Conservation (phyloP, 2,329 filamentous ascomycete genomes). For the Nemania sp. region DNA sequence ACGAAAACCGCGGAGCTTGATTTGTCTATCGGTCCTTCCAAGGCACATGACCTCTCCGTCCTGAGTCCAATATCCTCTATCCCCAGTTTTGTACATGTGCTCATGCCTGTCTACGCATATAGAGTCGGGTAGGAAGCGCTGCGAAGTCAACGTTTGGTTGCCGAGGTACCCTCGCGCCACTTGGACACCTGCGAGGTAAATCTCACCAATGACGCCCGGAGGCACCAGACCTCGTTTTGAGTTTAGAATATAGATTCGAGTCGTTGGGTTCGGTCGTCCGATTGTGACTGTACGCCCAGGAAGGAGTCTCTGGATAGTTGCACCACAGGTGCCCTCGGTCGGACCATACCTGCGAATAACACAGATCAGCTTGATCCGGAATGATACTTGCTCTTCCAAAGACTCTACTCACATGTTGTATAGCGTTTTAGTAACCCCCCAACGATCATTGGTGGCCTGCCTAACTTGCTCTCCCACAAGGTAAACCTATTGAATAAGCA, state of each 20-base stretch:
- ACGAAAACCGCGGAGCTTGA: constrained; percentile 28
- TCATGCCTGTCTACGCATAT: background rate
- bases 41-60: constrained; percentile 10
- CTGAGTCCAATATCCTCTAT: constrained; percentile 11
- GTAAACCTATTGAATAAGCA: constrained; percentile 1
- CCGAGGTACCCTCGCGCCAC: constrained; percentile 57
- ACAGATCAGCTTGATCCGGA: background rate
- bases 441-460: constrained; percentile 52
- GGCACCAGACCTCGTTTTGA: constrained; percentile 45
- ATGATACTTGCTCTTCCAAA: background rate
- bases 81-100: constrained; percentile 29
- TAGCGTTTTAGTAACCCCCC: constrained; percentile 36
- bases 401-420: constrained; percentile 52
- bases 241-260: constrained; percentile 56
- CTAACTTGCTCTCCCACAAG: constrained; percentile 42
- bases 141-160: constrained; percentile 30
- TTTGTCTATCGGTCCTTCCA: constrained; percentile 23
- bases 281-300: constrained; percentile 51
- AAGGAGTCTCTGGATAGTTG: constrained; percentile 50
- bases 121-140: constrained; percentile 5
- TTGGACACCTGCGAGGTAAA: constrained; percentile 59
- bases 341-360: constrained; percentile 55
- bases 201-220: constrained; percentile 55
- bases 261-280: constrained; percentile 52
- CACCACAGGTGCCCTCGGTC: constrained; percentile 56